These are phyloP conservation scores for Chenopodium quinoa DNA, from an alignment of 148 eudicot species.

Conservation along the genomic window DNA sequence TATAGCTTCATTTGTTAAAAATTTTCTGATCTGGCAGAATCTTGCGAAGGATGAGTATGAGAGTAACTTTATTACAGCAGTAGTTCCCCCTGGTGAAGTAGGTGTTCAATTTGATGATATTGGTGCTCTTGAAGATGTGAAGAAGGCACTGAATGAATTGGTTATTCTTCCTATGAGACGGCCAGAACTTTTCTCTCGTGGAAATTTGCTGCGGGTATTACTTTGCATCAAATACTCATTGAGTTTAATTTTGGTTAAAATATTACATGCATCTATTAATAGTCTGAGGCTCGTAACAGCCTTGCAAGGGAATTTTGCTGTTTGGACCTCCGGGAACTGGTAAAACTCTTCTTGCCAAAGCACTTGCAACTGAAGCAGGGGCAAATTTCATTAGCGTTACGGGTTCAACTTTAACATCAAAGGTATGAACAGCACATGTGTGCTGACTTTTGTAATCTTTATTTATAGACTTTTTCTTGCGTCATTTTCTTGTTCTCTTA, in stretches of 20 bases:
- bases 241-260: background rate
- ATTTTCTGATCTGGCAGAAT: slow-evolving; percentile 44
- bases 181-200: slow-evolving; percentile 92
- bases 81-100: slow-evolving; percentile 93
- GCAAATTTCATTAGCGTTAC: slow-evolving; percentile 96
- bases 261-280: slow-evolving; percentile 2
- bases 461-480: background rate
- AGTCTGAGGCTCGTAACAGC: slow-evolving; percentile 54
- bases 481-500: background rate
- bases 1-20: slow-evolving; percentile 12
- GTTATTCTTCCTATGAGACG: slow-evolving; percentile 98
- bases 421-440: slow-evolving; percentile 41
- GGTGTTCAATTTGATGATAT: slow-evolving; percentile 91
- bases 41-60: slow-evolving; percentile 99
- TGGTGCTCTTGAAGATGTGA: slow-evolving; percentile 99
- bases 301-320: slow-evolving; percentile 95
- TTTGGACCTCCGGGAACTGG: slow-evolving; percentile 99
- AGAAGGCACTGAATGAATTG: slow-evolving; percentile 84
- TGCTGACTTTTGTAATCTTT: background rate
- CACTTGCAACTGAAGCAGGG: slow-evolving; percentile 97
- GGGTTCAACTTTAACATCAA: slow-evolving; percentile 92
- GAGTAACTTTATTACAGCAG: slow-evolving; percentile 92
- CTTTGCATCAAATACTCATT: background rate
- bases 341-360: slow-evolving; percentile 95
- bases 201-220: slow-evolving; percentile 91